phyloP scores from a whole-genome alignment of 176 grass and related monocot species.

The Sorghum bicolor region Sorghum_bicolor_NCBIv3 NC_012870.2:74143501-74144000 shows the following conservation, averaged over 20 bases:
- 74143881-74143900: slow-evolving; percentile 28
- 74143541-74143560: slow-evolving; percentile 17
- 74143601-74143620: slow-evolving; percentile 37
- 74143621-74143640: slow-evolving; percentile 25
- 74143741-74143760: background rate
- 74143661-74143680: background rate
- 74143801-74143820: background rate
- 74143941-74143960: background rate
- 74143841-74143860: slow-evolving; percentile 26
- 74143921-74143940: slow-evolving; percentile 12
- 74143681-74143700: background rate
- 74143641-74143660: slow-evolving; percentile 11
- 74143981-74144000: background rate
- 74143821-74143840: slow-evolving; percentile 32
- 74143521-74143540: background rate
- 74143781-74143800: background rate
- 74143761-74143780: slow-evolving; percentile 16
- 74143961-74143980: background rate
- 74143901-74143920: background rate
- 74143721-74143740: slow-evolving; percentile 14
- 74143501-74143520: background rate
- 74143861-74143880: background rate
- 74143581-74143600: slow-evolving; percentile 12
- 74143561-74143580: slow-evolving; percentile 17
- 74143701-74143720: slow-evolving; percentile 26